Percentiles rank a stretch among this genome's conserved stretches.
phyloP scores from a whole-genome alignment of 306 rosid genomes.

The Cicer arietinum region DNA sequence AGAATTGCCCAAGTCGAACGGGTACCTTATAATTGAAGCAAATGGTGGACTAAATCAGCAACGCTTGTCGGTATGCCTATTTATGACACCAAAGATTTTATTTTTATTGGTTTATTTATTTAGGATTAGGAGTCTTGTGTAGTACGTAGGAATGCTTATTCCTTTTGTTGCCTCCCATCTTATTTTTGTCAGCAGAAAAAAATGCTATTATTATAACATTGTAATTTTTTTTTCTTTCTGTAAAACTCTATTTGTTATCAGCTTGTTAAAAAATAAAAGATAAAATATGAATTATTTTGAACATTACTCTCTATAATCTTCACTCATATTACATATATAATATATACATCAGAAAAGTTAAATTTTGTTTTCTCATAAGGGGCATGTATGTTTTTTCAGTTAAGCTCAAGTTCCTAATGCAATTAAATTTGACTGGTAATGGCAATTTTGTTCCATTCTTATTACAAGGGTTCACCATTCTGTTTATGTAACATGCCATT shows the following conservation, averaged over 20 bases:
- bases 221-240: background rate
- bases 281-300: conserved; percentile 14
- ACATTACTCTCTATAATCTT: background rate
- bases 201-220: background rate
- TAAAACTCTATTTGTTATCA: background rate
- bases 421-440: conserved; percentile 1
- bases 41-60: conserved; percentile 98
- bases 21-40: conserved; percentile 94
- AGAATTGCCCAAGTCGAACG: conserved; percentile 88
- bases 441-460: conserved; percentile 38
- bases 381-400: background rate
- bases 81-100: conserved; percentile 28
- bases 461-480: conserved; percentile 32
- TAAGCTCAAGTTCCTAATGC: conserved; percentile 3
- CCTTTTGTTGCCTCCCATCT: conserved; percentile 5
- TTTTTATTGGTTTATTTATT: conserved; percentile 36
- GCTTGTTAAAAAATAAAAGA: background rate
- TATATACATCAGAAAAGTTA: conserved; percentile 9
- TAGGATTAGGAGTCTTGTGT: background rate
- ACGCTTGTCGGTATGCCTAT: conserved; percentile 82
- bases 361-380: background rate
- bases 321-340: conserved; percentile 22
- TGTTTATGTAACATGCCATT: conserved; percentile 13
- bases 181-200: background rate
- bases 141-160: conserved; percentile 28